These are phyloP conservation scores for Roridomyces roridus DNA, from an alignment of 768 basidiomycete species.

Conservation along the genomic window DNA sequence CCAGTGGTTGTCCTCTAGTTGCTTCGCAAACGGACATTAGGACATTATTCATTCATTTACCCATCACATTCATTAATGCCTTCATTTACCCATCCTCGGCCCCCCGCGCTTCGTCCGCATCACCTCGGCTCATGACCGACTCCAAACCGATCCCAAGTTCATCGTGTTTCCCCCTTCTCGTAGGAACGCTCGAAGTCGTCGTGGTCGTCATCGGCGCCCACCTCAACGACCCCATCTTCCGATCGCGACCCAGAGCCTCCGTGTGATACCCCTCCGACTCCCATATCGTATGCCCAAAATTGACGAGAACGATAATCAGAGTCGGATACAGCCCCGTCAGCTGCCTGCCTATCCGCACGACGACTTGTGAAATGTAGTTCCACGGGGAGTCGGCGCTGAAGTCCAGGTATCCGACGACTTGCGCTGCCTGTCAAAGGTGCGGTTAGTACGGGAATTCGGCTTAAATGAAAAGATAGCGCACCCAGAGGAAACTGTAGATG, in stretches of 20 bases:
- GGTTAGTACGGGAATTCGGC: background rate
- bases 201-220: too few species aligned
- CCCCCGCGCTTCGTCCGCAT: too few species aligned
- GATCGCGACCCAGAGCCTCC: background rate
- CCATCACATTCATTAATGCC: too few species aligned
- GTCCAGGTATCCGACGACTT: conserved; percentile 1
- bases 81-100: too few species aligned
- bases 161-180: background rate
- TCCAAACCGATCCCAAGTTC: conserved; percentile 8
- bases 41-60: too few species aligned
- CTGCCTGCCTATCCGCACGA: conserved; percentile 3
- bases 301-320: conserved; percentile 10
- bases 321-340: conserved; percentile 10
- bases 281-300: conserved; percentile 11
- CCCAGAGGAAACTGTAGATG: conserved; percentile 12
- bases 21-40: too few species aligned
- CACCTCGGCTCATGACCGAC: too few species aligned
- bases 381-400: conserved; percentile 1
- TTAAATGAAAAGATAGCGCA: too few species aligned
- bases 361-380: conserved; percentile 3
- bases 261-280: conserved; percentile 7
- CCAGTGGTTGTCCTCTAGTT: too few species aligned
- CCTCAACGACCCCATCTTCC: background rate
- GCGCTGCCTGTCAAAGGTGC: background rate
- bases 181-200: too few species aligned